A percentile compares a stretch with the other conserved stretches of the same genome.
These are phyloP conservation scores for Diaporthe citrichinensis DNA, from an alignment of 2,329 filamentous ascomycete species.

Conservation along the genomic window DNA sequence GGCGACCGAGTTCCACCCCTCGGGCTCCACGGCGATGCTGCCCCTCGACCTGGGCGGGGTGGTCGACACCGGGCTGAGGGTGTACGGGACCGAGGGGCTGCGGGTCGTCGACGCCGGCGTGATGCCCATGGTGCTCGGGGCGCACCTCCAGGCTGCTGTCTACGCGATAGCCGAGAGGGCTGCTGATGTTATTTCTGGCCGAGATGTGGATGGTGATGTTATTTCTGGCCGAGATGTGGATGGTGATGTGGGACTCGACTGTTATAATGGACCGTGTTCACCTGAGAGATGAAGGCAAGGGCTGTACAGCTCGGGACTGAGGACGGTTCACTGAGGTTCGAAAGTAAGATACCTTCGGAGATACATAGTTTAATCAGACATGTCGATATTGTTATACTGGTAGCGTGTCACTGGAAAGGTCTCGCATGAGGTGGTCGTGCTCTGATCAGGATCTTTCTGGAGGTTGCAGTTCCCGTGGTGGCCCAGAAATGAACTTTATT, in stretches of 20 bases:
- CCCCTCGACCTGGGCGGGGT: slow-evolving; percentile 53
- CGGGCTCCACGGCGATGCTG: slow-evolving; percentile 43
- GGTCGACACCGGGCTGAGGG: slow-evolving; percentile 58
- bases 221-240: slow-evolving; percentile 39
- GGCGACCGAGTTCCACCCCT: slow-evolving; percentile 47
- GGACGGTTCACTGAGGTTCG: not conserved
- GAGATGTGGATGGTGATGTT: slow-evolving; percentile 42
- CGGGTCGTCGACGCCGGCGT: slow-evolving; percentile 63
- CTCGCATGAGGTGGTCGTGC: not conserved
- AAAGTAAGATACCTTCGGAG: slow-evolving; percentile 1
- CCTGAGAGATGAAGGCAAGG: too few relatives aligned
- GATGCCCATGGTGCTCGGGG: slow-evolving; percentile 62
- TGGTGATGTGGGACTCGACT: not conserved
- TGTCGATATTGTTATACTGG: not conserved
- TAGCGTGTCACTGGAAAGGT: not conserved
- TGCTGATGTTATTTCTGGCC: slow-evolving; percentile 46
- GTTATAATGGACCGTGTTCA: not conserved
- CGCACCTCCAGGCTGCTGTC: slow-evolving; percentile 64
- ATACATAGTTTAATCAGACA: not conserved
- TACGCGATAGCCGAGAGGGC: slow-evolving; percentile 66
- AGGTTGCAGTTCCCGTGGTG: not conserved
- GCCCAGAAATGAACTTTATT: not conserved
- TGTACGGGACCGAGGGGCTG: slow-evolving; percentile 62
- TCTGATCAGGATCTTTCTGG: not conserved
- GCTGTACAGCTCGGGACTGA: slow-evolving; percentile 3